These are phyloP conservation scores for Rhizopogon vesiculosus DNA, from an alignment of 768 basidiomycete species.

Conservation along the genomic window DNA sequence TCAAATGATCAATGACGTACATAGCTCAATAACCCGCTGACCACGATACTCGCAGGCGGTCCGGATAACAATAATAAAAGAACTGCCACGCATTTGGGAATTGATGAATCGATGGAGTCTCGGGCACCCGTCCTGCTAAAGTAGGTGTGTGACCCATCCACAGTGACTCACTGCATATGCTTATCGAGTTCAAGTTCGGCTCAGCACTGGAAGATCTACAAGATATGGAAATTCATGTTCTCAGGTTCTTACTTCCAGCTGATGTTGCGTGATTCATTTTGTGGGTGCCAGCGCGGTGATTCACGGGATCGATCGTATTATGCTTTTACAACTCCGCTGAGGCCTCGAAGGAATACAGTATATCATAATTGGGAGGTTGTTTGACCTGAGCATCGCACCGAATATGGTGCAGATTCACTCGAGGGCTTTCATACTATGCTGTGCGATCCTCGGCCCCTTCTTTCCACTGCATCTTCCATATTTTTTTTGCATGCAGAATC, in stretches of 20 bases:
- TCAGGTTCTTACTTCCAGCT: neutral
- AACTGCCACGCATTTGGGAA: neutral
- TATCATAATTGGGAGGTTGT: neutral
- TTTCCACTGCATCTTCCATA: neutral
- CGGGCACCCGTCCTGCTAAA: neutral
- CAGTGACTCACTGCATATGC: neutral
- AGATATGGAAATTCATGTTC: neutral
- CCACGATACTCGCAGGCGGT: neutral
- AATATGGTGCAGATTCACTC: neutral
- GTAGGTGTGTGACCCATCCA: neutral
- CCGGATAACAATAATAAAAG: neutral
- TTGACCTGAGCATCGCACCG: neutral
- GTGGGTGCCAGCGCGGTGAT: neutral
- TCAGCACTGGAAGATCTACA: neutral
- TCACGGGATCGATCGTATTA: neutral
- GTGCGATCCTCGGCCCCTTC: neutral
- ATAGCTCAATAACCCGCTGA: neutral
- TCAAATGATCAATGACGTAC: neutral
- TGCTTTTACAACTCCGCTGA: neutral
- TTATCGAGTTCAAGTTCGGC: neutral
- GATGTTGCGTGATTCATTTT: neutral
- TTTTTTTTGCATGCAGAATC: neutral
- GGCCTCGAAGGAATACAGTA: neutral
- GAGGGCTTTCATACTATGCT: neutral
- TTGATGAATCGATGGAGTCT: neutral